phyloP scores from a whole-genome alignment of 768 basidiomycete species.

The Basidioascus undulatus region DNA sequence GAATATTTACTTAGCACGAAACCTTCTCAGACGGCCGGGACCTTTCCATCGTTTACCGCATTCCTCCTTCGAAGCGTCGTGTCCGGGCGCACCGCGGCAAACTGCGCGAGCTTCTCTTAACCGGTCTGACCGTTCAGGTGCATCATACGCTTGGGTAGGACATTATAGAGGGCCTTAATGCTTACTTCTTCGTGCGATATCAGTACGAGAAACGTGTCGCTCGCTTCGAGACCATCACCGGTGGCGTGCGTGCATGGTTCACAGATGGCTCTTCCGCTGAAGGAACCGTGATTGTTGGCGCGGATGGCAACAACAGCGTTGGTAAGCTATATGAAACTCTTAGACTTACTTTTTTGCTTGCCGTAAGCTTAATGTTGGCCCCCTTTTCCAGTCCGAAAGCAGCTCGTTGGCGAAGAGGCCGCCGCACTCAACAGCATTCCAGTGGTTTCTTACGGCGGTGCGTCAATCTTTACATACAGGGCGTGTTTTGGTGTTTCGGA shows the following conservation, averaged over 20 bases:
- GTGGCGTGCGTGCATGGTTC: not conserved
- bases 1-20: no score
- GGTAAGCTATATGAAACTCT: no score
- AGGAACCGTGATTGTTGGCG: not conserved
- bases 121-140: not conserved
- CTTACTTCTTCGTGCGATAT: not conserved
- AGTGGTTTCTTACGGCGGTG: no score
- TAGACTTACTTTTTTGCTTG: no score
- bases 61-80: not conserved
- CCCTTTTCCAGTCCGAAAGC: not conserved
- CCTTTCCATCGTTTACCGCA: not conserved
- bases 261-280: not conserved
- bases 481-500: no score
- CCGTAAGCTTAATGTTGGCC: no score
- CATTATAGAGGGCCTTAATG: no score
- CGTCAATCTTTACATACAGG: no score
- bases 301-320: slow-evolving; percentile 1
- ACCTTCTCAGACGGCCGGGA: not conserved
- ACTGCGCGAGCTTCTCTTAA: not conserved
- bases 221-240: not conserved
- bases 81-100: not conserved
- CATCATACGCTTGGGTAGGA: not conserved
- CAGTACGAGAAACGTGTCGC: not conserved
- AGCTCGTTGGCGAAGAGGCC: not conserved
- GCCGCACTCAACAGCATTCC: no score